Percentiles rank a stretch among this genome's conserved stretches.
Evolutionary conservation across 306 rosid genomes (phyloP).

Genomic region (Cercis canadensis): DNA sequence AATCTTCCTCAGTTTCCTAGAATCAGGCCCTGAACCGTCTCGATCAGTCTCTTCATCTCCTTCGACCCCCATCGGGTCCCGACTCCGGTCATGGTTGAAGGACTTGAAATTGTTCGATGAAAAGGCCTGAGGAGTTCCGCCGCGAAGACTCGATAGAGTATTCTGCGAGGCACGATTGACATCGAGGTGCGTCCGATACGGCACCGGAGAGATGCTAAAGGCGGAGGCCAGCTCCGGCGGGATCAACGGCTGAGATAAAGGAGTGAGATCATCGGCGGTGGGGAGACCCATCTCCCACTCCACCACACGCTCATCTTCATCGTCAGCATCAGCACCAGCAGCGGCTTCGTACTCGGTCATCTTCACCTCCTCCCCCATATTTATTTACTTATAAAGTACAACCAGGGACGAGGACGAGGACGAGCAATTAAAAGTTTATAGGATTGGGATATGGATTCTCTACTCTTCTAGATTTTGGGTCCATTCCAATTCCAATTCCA

Average conservation of each 20-base stretch:
- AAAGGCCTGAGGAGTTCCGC: conserved; percentile 49
- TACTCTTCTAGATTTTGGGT: background rate
- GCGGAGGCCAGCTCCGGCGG: conserved; percentile 85
- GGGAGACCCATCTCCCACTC: conserved; percentile 93
- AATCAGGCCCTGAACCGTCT: conserved; percentile 61
- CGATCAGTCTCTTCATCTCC: conserved; percentile 51
- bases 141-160: conserved; percentile 70
- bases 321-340: background rate
- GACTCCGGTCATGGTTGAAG: conserved; percentile 31
- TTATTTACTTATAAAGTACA: no score
- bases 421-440: no score
- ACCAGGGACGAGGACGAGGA: no score
- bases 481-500: background rate
- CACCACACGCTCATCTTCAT: conserved; percentile 58
- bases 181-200: conserved; percentile 57
- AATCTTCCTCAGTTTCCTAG: conserved; percentile 60
- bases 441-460: background rate
- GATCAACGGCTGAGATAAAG: conserved; percentile 71
- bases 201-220: conserved; percentile 81
- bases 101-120: conserved; percentile 53
- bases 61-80: conserved; percentile 51
- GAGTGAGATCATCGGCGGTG: conserved; percentile 60
- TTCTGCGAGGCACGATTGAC: conserved; percentile 81
- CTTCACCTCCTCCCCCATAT: conserved; percentile 82
- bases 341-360: conserved; percentile 50